Conservation (phyloP, 164 flowering plant genomes). For the Paratinospora sagittata region DNA sequence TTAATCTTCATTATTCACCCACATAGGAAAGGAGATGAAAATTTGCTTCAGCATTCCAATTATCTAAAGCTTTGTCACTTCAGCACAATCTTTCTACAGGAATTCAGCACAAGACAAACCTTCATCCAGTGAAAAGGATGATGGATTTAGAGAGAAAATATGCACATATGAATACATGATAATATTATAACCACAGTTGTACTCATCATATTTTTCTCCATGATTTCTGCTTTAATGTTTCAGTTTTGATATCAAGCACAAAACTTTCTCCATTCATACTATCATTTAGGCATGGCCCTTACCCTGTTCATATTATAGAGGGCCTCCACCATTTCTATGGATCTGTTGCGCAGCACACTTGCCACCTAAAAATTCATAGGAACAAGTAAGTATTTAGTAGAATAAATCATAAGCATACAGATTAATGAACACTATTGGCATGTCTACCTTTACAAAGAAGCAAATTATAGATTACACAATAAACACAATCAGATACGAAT, state of each 20-base stretch:
- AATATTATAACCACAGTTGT: background rate
- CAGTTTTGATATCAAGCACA: background rate
- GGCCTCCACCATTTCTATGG: constrained; percentile 90
- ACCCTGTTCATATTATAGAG: constrained; percentile 90
- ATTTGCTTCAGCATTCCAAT: no score
- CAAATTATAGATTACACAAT: background rate
- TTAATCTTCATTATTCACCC: no score
- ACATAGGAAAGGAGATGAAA: background rate
- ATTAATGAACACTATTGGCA: background rate
- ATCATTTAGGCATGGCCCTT: no score
- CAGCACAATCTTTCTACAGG: background rate
- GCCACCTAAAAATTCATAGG: constrained; percentile 56
- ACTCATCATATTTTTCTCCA: background rate
- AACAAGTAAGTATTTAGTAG: constrained; percentile 18
- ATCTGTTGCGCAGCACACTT: constrained; percentile 54
- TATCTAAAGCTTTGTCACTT: background rate
- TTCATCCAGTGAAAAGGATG: background rate
- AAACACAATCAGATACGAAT: background rate
- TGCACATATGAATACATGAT: background rate
- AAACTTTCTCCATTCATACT: no score
- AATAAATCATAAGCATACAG: constrained; percentile 3
- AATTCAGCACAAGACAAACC: background rate
- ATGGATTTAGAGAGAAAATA: background rate
- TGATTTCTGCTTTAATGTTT: background rate
- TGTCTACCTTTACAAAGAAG: background rate